phyloP scores from a whole-genome alignment of 768 basidiomycete species.

The Omphalotus guepiniiformis region DNA sequence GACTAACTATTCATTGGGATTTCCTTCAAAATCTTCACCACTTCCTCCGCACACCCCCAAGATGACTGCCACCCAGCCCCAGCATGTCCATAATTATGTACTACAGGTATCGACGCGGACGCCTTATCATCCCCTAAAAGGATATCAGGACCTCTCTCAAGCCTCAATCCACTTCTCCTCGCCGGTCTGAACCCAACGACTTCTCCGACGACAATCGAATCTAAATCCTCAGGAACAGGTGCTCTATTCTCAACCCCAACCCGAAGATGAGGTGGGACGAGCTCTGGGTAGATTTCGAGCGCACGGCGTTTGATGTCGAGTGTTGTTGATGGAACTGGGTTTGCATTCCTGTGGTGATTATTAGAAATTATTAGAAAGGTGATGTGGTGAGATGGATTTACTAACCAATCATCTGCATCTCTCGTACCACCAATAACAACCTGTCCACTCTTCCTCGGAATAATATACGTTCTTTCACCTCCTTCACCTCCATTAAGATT shows the following conservation, averaged over 20 bases:
- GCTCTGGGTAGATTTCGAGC: slow-evolving; percentile 4
- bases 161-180: slow-evolving; percentile 6
- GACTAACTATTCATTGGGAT: neutral
- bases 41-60: slow-evolving; percentile 9
- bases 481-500: slow-evolving; percentile 5
- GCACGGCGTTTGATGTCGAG: slow-evolving; percentile 4
- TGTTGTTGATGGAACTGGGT: neutral
- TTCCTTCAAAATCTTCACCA: neutral
- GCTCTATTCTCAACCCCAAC: neutral
- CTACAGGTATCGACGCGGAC: neutral
- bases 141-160: slow-evolving; percentile 3
- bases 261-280: neutral
- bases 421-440: slow-evolving; percentile 10
- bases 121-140: neutral
- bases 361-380: neutral
- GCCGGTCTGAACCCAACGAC: slow-evolving; percentile 9
- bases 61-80: slow-evolving; percentile 11
- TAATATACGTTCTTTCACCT: slow-evolving; percentile 5
- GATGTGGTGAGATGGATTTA: neutral
- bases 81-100: slow-evolving; percentile 11
- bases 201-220: slow-evolving; percentile 2
- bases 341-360: neutral
- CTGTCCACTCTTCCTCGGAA: slow-evolving; percentile 5
- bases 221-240: slow-evolving; percentile 3
- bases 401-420: slow-evolving; percentile 6